A percentile compares a stretch with the other conserved stretches of the same genome.
Conservation (phyloP, 2,329 filamentous ascomycete species). For the Zelopaecilomyces penicillatus region DNA sequence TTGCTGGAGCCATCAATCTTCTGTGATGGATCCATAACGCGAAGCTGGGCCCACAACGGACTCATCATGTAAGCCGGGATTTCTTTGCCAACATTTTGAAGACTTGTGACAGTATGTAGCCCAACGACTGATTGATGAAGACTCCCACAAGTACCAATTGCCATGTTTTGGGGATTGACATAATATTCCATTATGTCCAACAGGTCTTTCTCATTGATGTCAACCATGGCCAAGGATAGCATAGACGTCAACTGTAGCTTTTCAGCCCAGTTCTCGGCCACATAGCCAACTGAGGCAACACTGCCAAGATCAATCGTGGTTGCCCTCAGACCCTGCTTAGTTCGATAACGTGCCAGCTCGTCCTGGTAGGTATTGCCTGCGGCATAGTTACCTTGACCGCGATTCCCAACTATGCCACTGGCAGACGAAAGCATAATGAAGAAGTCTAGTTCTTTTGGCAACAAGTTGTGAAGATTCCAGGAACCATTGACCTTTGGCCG, state of each 20-base stretch:
- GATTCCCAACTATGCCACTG: conserved; percentile 23
- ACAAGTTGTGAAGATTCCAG: conserved; percentile 20
- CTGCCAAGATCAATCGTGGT: conserved; percentile 13
- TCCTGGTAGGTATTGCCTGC: conserved; percentile 24
- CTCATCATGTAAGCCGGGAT: too few relatives aligned
- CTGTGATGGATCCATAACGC: too few relatives aligned
- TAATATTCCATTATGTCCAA: conserved; percentile 1
- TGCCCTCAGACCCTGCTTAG: neutral
- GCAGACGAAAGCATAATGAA: conserved; percentile 29
- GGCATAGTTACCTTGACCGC: conserved; percentile 32
- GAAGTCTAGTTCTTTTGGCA: conserved; percentile 23
- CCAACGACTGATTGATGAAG: too few relatives aligned
- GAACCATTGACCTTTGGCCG: conserved; percentile 26
- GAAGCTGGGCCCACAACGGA: too few relatives aligned
- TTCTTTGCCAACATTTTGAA: too few relatives aligned
- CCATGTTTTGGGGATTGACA: too few relatives aligned
- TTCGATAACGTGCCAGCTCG: conserved; percentile 13
- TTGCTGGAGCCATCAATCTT: too few relatives aligned
- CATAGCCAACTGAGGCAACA: conserved; percentile 16
- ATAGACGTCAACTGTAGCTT: conserved; percentile 2
- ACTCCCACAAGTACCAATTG: too few relatives aligned
- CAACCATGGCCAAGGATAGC: neutral
- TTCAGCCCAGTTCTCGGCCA: conserved; percentile 15
- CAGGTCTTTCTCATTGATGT: conserved; percentile 6
- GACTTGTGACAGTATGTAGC: too few relatives aligned